Conservation (phyloP, 2,329 filamentous ascomycete species). For the Fusarium oligoseptatum region DNA sequence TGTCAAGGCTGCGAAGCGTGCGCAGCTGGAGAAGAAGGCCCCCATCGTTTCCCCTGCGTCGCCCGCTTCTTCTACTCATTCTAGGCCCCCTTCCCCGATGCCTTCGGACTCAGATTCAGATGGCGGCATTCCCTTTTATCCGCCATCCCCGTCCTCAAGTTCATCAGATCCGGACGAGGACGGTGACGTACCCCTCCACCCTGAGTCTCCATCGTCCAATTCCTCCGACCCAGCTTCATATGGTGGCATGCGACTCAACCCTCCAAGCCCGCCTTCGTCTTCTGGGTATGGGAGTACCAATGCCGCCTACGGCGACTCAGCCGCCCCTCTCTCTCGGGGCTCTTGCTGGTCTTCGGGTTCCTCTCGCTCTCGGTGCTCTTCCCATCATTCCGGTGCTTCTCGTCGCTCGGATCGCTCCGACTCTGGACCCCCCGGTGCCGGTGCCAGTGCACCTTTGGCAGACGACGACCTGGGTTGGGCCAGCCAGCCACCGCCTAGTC, state of each 20-base stretch:
- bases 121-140: not conserved
- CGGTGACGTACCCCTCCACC: not conserved
- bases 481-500: not conserved
- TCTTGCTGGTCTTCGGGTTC: not conserved
- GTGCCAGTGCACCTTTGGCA: not conserved
- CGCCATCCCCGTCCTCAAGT: not conserved
- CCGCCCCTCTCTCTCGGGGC: not conserved
- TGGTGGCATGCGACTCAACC: not conserved
- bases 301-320: not conserved
- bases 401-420: not conserved
- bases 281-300: not conserved
- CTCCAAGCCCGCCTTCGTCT: not conserved
- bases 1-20: not conserved
- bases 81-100: not conserved
- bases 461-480: not conserved
- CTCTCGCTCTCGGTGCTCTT: not conserved
- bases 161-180: not conserved
- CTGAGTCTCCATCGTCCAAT: not conserved
- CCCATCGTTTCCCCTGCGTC: not conserved
- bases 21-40: not conserved
- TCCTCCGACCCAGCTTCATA: not conserved
- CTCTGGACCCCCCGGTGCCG: not conserved
- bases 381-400: not conserved
- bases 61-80: not conserved
- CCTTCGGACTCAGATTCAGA: not conserved